Percentiles rank a stretch among this genome's conserved stretches.
phyloP scores from a whole-genome alignment of 805 yeast genomes.

The Saccharomycopsis sp. region DNA sequence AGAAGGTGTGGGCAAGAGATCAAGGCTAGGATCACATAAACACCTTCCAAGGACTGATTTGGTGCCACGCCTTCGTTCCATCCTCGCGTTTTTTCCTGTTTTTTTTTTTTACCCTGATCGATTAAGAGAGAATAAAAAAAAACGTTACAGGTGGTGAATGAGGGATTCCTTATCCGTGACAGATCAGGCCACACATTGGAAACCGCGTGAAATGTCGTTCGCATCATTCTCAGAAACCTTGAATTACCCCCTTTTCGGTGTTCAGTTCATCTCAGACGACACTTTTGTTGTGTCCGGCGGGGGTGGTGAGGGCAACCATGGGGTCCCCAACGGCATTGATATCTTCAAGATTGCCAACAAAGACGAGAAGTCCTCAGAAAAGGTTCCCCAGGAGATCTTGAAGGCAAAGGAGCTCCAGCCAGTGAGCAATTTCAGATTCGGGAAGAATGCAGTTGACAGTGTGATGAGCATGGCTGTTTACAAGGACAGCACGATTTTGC shows the following conservation, averaged over 20 bases:
- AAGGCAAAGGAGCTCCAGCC: slow-evolving; percentile 11
- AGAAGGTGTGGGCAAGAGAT: too few relatives aligned
- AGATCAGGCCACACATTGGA: too few relatives aligned
- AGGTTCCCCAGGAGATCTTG: slow-evolving; percentile 9
- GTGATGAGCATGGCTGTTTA: slow-evolving; percentile 43
- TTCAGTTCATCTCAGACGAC: slow-evolving; percentile 52
- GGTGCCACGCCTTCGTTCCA: too few relatives aligned
- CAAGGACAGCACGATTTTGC: slow-evolving; percentile 44
- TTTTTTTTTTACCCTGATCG: too few relatives aligned
- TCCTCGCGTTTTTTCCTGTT: too few relatives aligned
- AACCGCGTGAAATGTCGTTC: slow-evolving; percentile 11
- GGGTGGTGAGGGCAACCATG: slow-evolving; percentile 92
- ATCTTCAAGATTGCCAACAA: slow-evolving; percentile 8
- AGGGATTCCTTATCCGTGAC: too few relatives aligned
- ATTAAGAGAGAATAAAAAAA: too few relatives aligned
- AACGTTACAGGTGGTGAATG: too few relatives aligned
- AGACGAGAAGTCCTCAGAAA: background rate
- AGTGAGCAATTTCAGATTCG: slow-evolving; percentile 6
- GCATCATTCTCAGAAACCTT: slow-evolving; percentile 16
- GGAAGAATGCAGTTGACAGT: slow-evolving; percentile 42
- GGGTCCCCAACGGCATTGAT: slow-evolving; percentile 69
- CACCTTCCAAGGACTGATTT: too few relatives aligned
- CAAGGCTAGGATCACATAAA: too few relatives aligned
- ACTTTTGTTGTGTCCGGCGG: slow-evolving; percentile 80
- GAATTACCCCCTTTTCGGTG: slow-evolving; percentile 77